phyloP scores from a whole-genome alignment of 768 basidiomycete genomes.

The Lactarius indigo region DNA sequence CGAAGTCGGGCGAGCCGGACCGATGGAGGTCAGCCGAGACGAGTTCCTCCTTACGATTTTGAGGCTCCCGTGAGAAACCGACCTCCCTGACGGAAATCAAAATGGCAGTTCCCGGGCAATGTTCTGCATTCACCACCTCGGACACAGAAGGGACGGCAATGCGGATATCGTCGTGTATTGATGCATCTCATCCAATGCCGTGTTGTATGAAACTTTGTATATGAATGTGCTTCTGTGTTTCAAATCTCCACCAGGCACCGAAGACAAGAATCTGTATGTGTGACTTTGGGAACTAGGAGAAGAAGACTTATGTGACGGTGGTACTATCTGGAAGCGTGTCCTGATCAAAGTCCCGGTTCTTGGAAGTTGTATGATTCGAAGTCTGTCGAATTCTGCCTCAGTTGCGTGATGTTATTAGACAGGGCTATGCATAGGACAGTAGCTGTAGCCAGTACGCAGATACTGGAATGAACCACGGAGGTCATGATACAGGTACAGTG shows the following conservation, averaged over 20 bases:
- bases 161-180: neutral
- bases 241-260: neutral
- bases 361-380: no score
- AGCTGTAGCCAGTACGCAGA: no score
- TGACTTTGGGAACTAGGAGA: neutral
- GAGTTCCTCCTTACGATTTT: slow-evolving; percentile 4
- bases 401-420: neutral
- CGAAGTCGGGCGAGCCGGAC: neutral
- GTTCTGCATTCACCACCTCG: neutral
- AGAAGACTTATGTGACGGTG: neutral
- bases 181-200: neutral
- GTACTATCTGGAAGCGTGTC: no score
- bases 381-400: neutral
- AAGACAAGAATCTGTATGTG: neutral
- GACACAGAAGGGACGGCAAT: neutral
- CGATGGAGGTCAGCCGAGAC: neutral
- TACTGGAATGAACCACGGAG: no score
- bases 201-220: neutral
- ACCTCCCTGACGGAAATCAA: no score
- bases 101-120: no score
- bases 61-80: neutral
- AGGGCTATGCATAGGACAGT: neutral
- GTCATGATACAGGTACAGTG: no score
- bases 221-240: neutral
- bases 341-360: no score